Conservation (phyloP, 768 basidiomycete species). For the Pisolithus microcarpus region DNA sequence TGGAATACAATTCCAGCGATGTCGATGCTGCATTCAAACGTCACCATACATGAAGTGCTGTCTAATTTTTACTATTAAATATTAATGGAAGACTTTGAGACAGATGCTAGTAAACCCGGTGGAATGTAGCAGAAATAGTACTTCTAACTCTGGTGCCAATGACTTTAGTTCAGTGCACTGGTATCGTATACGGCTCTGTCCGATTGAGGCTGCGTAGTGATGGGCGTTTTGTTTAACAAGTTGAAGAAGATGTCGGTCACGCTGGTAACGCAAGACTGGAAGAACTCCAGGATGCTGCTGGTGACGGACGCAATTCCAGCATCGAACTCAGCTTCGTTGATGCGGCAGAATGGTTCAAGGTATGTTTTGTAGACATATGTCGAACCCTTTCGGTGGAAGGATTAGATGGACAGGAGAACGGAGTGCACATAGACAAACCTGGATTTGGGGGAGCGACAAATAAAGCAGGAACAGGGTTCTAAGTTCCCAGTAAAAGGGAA, state of each 20-base stretch:
- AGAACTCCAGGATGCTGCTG: slow-evolving; percentile 45
- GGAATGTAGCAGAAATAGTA: no score
- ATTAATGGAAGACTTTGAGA: no score
- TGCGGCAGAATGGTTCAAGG: slow-evolving; percentile 52
- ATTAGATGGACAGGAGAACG: slow-evolving; percentile 4
- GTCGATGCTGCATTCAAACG: slow-evolving; percentile 74
- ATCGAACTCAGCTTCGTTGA: slow-evolving; percentile 57
- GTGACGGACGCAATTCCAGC: slow-evolving; percentile 50
- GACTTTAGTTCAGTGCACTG: not conserved
- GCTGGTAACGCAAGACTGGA: slow-evolving; percentile 42
- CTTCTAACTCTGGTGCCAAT: no score
- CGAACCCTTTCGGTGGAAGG: slow-evolving; percentile 43
- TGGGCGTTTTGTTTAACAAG: slow-evolving; percentile 35
- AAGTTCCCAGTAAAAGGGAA: slow-evolving; percentile 72
- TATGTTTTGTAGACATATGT: slow-evolving; percentile 56
- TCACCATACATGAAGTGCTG: slow-evolving; percentile 31
- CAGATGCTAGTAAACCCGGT: no score
- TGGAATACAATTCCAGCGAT: slow-evolving; percentile 72
- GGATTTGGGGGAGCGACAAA: slow-evolving; percentile 60
- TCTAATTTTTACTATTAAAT: no score
- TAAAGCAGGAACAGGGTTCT: slow-evolving; percentile 65
- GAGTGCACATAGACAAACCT: slow-evolving; percentile 33
- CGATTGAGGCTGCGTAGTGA: slow-evolving; percentile 20
- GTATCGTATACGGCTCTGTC: slow-evolving; percentile 15
- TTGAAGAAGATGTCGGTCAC: slow-evolving; percentile 43